These are phyloP conservation scores for Ceratonia siliqua DNA, from an alignment of 306 rosid species.

Conservation along the genomic window DNA sequence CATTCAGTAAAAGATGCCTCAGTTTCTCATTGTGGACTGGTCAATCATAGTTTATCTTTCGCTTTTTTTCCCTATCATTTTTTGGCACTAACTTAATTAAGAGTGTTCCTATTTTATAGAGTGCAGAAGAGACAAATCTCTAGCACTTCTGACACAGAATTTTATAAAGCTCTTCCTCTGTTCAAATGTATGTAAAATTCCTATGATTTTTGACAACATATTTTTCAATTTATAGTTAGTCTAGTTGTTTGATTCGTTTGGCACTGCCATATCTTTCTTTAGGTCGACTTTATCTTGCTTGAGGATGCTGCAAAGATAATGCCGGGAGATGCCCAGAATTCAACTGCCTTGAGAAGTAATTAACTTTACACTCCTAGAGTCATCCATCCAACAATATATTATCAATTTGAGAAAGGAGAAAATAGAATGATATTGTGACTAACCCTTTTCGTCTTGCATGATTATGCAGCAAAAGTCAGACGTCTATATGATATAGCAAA, in stretches of 20 bases:
- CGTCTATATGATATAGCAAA: conserved; percentile 65
- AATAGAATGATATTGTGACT: not conserved
- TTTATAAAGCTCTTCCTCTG: conserved; percentile 64
- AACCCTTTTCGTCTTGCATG: not conserved
- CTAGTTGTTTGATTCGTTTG: not conserved
- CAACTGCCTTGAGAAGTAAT: conserved; percentile 54
- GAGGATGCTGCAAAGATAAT: conserved; percentile 56
- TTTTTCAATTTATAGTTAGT: not conserved
- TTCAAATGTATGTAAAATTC: conserved; percentile 41
- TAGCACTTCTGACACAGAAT: conserved; percentile 53
- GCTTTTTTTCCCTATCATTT: not conserved
- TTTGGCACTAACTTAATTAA: conserved; percentile 4
- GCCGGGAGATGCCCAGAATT: conserved; percentile 49
- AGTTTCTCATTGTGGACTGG: not conserved
- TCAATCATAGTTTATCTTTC: not conserved
- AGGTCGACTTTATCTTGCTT: conserved; percentile 54
- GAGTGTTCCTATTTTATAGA: conserved; percentile 33
- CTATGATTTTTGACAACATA: not conserved
- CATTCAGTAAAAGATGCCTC: not conserved
- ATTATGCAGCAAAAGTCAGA: conserved; percentile 57
- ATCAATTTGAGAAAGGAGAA: not conserved
- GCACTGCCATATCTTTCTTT: not conserved
- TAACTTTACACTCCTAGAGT: not conserved
- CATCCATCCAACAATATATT: not conserved
- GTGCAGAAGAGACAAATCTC: conserved; percentile 57